Evolutionary conservation across 2,329 filamentous ascomycete species (phyloP).

Genomic region (Ceratocystis papillata): DNA sequence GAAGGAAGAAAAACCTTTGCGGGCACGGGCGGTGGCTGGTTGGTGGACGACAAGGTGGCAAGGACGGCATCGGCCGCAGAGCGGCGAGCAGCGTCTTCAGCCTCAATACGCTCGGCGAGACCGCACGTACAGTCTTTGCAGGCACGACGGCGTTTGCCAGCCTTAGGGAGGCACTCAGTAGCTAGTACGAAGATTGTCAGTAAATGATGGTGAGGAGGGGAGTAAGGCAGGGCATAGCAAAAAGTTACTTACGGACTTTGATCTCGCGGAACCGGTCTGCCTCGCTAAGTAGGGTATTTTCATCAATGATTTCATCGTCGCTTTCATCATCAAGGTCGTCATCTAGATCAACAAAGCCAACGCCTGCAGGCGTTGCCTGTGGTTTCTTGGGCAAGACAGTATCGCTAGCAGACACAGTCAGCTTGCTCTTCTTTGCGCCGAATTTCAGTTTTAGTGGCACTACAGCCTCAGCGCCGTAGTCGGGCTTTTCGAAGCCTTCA

Average conservation of each 20-base stretch:
- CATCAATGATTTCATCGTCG: slow-evolving; percentile 82
- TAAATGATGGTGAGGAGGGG: background rate
- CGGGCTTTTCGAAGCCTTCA: slow-evolving; percentile 63
- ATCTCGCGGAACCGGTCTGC: slow-evolving; percentile 71
- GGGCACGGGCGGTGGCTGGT: background rate
- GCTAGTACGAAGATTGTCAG: slow-evolving; percentile 40
- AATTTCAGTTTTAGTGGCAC: slow-evolving; percentile 40
- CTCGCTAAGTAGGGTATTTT: slow-evolving; percentile 74
- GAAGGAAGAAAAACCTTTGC: slow-evolving; percentile 23
- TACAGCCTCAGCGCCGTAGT: slow-evolving; percentile 43
- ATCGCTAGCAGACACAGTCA: slow-evolving; percentile 34
- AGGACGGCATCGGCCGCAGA: slow-evolving; percentile 56
- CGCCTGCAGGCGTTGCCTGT: slow-evolving; percentile 39
- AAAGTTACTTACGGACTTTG: slow-evolving; percentile 58
- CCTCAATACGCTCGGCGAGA: slow-evolving; percentile 70
- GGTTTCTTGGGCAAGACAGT: slow-evolving; percentile 26
- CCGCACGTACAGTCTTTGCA: slow-evolving; percentile 99
- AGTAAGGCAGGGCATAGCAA: background rate
- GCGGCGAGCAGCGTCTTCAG: slow-evolving; percentile 68
- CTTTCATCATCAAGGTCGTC: slow-evolving; percentile 47
- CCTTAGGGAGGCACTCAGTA: slow-evolving; percentile 74
- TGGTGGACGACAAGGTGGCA: slow-evolving; percentile 30
- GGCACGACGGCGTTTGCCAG: slow-evolving; percentile 77
- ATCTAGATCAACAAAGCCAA: slow-evolving; percentile 58
- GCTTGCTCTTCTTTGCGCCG: slow-evolving; percentile 32